phyloP scores from a whole-genome alignment of 306 rosid species.

The Medicago lupulina region DNA sequence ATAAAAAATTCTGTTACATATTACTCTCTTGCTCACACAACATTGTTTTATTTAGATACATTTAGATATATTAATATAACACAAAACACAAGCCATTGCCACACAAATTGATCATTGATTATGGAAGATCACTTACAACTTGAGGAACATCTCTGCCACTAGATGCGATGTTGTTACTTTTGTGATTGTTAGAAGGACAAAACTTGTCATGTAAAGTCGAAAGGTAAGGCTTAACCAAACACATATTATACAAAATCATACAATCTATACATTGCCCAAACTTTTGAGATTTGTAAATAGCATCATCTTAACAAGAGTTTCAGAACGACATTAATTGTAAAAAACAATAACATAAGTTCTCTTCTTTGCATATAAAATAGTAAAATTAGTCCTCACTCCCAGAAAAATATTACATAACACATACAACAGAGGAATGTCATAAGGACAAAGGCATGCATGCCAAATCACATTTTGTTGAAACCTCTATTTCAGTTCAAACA shows the following conservation, averaged over 20 bases:
- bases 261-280: background rate
- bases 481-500: conserved; percentile 2
- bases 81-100: background rate
- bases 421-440: no score
- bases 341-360: no score
- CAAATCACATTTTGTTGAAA: background rate
- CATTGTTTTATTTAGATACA: background rate
- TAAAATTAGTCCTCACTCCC: no score
- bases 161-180: background rate
- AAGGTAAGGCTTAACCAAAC: background rate
- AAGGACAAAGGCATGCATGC: background rate
- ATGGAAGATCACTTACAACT: background rate
- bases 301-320: no score
- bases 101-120: background rate
- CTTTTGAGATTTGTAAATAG: background rate
- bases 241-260: background rate
- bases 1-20: background rate
- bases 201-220: background rate
- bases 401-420: no score
- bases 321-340: no score
- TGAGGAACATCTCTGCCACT: background rate
- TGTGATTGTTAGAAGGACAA: background rate
- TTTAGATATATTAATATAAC: background rate
- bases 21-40: background rate
- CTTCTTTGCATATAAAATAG: no score